Percentiles rank a stretch among this genome's conserved stretches.
phyloP scores from a whole-genome alignment of 2,329 filamentous ascomycete species.

The Fusarium luffae region DNA sequence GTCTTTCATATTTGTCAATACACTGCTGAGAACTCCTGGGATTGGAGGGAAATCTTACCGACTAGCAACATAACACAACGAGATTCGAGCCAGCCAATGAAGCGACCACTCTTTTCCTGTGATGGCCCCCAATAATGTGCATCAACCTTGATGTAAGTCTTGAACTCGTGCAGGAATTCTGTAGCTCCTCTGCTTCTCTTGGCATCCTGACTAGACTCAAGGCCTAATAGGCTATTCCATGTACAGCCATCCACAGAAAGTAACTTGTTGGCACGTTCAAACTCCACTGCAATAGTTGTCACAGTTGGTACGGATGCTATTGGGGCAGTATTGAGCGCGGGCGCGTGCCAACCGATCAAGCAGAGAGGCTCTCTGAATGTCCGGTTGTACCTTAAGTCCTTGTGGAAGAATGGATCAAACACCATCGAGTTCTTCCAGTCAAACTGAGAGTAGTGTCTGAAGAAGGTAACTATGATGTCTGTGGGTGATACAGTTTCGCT shows the following conservation, averaged over 20 bases:
- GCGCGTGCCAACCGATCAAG: slow-evolving; percentile 70
- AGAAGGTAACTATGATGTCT: slow-evolving; percentile 69
- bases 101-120: slow-evolving; percentile 62
- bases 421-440: slow-evolving; percentile 67
- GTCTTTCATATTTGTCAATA: slow-evolving; percentile 54
- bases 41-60: slow-evolving; percentile 53
- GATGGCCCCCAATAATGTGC: slow-evolving; percentile 74
- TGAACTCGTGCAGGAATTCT: slow-evolving; percentile 64
- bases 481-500: slow-evolving; percentile 55
- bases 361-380: slow-evolving; percentile 70
- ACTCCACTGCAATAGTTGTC: slow-evolving; percentile 61
- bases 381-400: slow-evolving; percentile 62
- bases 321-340: slow-evolving; percentile 68
- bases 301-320: slow-evolving; percentile 65
- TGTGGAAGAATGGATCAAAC: slow-evolving; percentile 70
- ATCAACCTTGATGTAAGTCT: slow-evolving; percentile 69
- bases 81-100: slow-evolving; percentile 73
- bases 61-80: slow-evolving; percentile 67
- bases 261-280: slow-evolving; percentile 58
- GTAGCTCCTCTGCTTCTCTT: slow-evolving; percentile 44
- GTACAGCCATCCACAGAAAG: slow-evolving; percentile 51
- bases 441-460: slow-evolving; percentile 69
- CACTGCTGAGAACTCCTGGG: not conserved
- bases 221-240: slow-evolving; percentile 58
- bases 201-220: not conserved